A percentile compares a stretch with the other conserved stretches of the same genome.
Conservation (phyloP, 352 stramenopile genomes). For the Aphanomyces invadans region DNA sequence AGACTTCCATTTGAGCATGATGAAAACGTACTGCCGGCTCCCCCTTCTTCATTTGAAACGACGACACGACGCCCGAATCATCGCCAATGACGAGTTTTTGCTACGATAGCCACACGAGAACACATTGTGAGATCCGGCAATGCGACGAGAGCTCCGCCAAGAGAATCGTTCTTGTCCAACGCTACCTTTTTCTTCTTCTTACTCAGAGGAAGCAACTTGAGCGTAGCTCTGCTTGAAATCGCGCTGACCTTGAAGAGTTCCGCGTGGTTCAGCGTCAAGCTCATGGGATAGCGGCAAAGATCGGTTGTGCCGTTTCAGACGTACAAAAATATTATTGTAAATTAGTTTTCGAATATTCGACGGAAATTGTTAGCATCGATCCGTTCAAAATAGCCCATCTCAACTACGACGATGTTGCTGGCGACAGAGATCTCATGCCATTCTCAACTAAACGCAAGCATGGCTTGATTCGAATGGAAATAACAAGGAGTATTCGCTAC, state of each 20-base stretch:
- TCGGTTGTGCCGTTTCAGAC: conserved; percentile 9
- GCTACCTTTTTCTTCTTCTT: conserved; percentile 83
- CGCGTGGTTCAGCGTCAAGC: conserved; percentile 49
- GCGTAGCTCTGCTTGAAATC: conserved; percentile 62
- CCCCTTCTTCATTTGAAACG: conserved; percentile 80
- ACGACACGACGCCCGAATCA: conserved; percentile 69
- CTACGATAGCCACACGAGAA: conserved; percentile 27
- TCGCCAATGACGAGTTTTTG: conserved; percentile 85
- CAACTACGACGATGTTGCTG: no score
- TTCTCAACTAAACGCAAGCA: no score
- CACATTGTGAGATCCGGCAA: no score
- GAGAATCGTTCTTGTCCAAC: neutral
- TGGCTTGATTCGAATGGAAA: no score
- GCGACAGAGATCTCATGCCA: no score
- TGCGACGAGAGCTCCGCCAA: no score
- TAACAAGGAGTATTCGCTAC: no score
- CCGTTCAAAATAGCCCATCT: no score
- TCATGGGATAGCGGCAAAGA: conserved; percentile 10
- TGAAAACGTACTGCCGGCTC: conserved; percentile 68
- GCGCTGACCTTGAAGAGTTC: conserved; percentile 78
- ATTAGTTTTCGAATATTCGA: no score
- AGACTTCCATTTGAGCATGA: no score
- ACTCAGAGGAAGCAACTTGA: conserved; percentile 68
- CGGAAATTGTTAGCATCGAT: no score
- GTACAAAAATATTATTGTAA: neutral